Evolutionary conservation across 352 stramenopile genomes (phyloP).

Genomic region (Phytopythium delawarense): DNA sequence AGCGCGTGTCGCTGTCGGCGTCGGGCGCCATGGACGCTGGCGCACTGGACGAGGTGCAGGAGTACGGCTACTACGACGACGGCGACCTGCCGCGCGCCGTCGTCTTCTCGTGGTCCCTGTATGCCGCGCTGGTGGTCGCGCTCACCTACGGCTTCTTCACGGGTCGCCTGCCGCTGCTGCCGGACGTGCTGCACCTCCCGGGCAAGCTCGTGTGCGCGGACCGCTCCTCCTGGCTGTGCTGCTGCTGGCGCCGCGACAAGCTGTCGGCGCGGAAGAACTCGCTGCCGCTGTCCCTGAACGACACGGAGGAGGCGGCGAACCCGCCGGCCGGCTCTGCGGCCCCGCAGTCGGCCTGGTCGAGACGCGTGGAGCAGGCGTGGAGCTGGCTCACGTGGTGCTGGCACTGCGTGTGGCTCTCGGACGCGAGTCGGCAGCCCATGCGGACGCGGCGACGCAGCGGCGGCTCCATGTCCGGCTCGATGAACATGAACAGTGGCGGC

Average conservation of each 20-base stretch:
- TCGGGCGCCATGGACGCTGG: slow-evolving; percentile 15
- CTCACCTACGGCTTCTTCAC: slow-evolving; percentile 61
- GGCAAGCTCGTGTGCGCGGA: slow-evolving; percentile 8
- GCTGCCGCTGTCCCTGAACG: slow-evolving; percentile 18
- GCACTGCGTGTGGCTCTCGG: slow-evolving; percentile 3
- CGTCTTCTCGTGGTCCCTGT: slow-evolving; percentile 47
- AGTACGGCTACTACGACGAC: slow-evolving; percentile 15
- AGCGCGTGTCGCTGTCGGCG: background rate
- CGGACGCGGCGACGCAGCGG: slow-evolving; percentile 12
- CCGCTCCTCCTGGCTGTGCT: slow-evolving; percentile 12
- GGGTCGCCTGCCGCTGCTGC: slow-evolving; percentile 43
- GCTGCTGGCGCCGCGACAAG: slow-evolving; percentile 27
- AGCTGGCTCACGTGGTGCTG: background rate
- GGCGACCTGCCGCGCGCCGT: slow-evolving; percentile 41
- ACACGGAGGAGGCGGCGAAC: slow-evolving; percentile 5
- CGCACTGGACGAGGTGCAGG: slow-evolving; percentile 37
- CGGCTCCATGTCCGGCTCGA: background rate
- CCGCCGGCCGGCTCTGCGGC: background rate
- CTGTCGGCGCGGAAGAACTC: slow-evolving; percentile 45
- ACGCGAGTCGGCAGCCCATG: slow-evolving; percentile 1
- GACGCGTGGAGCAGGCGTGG: background rate
- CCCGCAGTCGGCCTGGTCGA: slow-evolving; percentile 12
- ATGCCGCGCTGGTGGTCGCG: slow-evolving; percentile 32
- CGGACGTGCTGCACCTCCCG: slow-evolving; percentile 39
- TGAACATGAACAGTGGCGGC: too few relatives aligned